Base-by-base conservation (phyloP, 345 rosid genomes). In the Bretschneidera sinensis region DNA sequence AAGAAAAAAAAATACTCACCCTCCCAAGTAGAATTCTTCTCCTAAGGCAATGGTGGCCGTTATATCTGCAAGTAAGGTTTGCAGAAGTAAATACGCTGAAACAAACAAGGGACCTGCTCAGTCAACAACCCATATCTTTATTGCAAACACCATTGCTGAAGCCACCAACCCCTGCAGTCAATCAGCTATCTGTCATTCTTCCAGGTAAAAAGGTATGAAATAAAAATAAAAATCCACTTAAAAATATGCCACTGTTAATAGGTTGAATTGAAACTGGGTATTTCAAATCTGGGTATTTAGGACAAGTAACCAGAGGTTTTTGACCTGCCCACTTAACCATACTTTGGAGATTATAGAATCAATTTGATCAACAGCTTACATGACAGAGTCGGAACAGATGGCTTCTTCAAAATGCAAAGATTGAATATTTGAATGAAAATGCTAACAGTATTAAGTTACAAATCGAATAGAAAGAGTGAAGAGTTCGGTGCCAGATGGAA, bases 91-190 rank as follows among this genome's bases (percentile, higher is more conserved):
- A 60, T 84, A 82, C 35, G 83, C 80, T 31, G 87, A 82, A 62
- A 84, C 76, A 78, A 86, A 84, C 54, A 82, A 77, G 15, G 89
- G 87, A 23, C 94, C 89, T 60, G 78, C 87, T 63, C 79, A 75
- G 57, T 82, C 79, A 51, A 80, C 81, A 11, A 82, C 89, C 68
- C 76, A 80, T 70, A 84, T 82, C 65, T 84, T 87, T 50, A 84
- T 70, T 6, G 84, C 80, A 74, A 84, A 86, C 48, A 75, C 83
- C 74, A 86, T 78, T 3, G 85, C 92, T 48, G 89, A 86, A 55
- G 74, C 87, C 52, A 82, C 74, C 57, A 75, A 11, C 3, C 80
- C 87, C 84, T 78, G 66, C 76, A 56, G 1, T 23, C 68, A 24
- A 48, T n/a, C n/a, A 45, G 57, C 17, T 53, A 16, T 51, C n/a